Conservation (phyloP, 2,329 filamentous ascomycete species). For the Emericellopsis atlantica region DNA sequence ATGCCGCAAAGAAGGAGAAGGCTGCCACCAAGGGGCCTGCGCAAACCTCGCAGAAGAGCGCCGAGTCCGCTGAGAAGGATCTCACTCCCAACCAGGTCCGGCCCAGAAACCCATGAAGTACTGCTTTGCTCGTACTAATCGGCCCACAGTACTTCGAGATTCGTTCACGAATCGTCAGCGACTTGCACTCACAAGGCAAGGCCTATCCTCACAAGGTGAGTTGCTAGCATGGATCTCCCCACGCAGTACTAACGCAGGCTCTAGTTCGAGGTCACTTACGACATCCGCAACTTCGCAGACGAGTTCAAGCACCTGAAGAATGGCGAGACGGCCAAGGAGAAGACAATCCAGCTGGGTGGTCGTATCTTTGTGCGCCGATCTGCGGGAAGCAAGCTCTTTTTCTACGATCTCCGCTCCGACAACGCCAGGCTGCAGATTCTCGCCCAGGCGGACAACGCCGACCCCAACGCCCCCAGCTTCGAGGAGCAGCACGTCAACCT, state of each 20-base stretch:
- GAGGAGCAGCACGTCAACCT: constrained; percentile 82
- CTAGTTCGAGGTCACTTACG: constrained; percentile 69
- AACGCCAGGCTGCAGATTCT: constrained; percentile 74
- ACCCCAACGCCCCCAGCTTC: constrained; percentile 54
- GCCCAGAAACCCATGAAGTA: not conserved
- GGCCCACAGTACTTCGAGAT: constrained; percentile 72
- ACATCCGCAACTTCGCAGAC: constrained; percentile 66
- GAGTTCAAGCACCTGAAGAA: constrained; percentile 76
- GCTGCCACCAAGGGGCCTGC: constrained; percentile 64
- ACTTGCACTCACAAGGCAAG: constrained; percentile 25
- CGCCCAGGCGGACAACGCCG: constrained; percentile 73
- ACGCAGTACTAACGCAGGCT: not conserved
- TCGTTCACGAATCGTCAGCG: constrained; percentile 61
- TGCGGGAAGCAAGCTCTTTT: constrained; percentile 73
- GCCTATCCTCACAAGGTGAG: constrained; percentile 67
- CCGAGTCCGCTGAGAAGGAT: constrained; percentile 51
- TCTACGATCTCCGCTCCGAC: constrained; percentile 57
- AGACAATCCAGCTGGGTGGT: constrained; percentile 64
- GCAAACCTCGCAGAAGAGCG: constrained; percentile 28
- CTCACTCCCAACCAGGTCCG: constrained; percentile 39
- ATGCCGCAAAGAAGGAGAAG: constrained; percentile 82
- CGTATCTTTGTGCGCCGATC: constrained; percentile 83
- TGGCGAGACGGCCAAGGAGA: constrained; percentile 68
- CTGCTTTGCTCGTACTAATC: not conserved
- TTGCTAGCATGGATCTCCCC: not conserved